Evolutionary conservation across 805 yeast genomes (phyloP).

Genomic region (Hagleromyces aurorensis): DNA sequence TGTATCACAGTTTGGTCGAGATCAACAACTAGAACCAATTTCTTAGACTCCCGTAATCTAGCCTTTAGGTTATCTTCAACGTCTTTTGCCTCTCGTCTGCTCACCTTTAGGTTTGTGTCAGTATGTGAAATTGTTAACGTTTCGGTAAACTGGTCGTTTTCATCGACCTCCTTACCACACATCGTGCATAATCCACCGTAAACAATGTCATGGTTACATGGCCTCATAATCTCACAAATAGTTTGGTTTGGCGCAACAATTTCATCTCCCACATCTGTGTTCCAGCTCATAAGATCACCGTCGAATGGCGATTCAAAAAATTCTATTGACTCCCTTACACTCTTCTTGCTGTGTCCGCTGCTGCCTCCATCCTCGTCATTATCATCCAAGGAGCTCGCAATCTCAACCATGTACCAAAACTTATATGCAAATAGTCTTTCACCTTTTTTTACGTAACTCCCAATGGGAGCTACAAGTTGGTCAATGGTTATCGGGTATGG

Average conservation of each 20-base stretch:
- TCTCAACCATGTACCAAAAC: slow-evolving; percentile 38
- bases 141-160: slow-evolving; percentile 61
- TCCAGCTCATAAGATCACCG: slow-evolving; percentile 51
- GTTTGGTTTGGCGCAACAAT: slow-evolving; percentile 39
- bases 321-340: slow-evolving; percentile 57
- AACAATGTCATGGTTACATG: slow-evolving; percentile 88
- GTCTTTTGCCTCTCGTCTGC: slow-evolving; percentile 77
- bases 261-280: slow-evolving; percentile 51
- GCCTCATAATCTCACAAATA: slow-evolving; percentile 58
- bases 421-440: slow-evolving; percentile 36
- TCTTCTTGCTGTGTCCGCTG: slow-evolving; percentile 18
- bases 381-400: slow-evolving; percentile 22
- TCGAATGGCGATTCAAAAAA: slow-evolving; percentile 77
- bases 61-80: slow-evolving; percentile 63
- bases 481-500: slow-evolving; percentile 37
- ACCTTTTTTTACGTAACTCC: slow-evolving; percentile 32
- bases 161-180: slow-evolving; percentile 76
- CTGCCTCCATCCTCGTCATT: slow-evolving; percentile 11
- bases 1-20: slow-evolving; percentile 96
- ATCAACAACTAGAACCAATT: slow-evolving; percentile 87
- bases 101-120: slow-evolving; percentile 72
- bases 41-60: slow-evolving; percentile 51
- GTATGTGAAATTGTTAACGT: slow-evolving; percentile 75
- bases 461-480: slow-evolving; percentile 27
- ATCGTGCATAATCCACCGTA: slow-evolving; percentile 92